Conservation (phyloP, 2,329 filamentous ascomycete genomes). For the Trichoderma citrinoviride region DNA sequence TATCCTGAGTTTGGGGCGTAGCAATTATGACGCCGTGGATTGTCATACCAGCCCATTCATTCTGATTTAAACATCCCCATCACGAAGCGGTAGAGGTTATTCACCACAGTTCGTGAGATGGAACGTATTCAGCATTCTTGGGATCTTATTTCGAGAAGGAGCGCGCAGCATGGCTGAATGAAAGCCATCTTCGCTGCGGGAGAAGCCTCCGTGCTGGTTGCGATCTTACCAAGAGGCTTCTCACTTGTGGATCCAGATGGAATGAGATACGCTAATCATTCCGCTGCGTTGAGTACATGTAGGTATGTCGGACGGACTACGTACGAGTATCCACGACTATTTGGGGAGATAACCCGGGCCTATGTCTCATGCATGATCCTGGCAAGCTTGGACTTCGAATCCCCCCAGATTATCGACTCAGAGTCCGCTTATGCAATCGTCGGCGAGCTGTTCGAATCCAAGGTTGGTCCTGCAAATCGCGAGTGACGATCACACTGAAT, state of each 20-base stretch:
- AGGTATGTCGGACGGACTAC: no score
- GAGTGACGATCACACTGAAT: neutral
- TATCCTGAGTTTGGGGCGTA: neutral
- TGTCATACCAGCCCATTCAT: neutral
- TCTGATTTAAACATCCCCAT: neutral
- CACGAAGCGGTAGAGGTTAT: neutral
- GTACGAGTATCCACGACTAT: no score
- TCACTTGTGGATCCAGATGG: neutral
- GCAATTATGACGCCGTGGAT: neutral
- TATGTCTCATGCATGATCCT: no score
- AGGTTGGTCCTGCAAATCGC: neutral
- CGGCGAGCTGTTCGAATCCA: no score
- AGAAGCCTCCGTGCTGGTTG: neutral
- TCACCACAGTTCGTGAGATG: neutral
- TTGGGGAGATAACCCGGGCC: no score
- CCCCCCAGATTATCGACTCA: no score
- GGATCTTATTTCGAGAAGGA: neutral
- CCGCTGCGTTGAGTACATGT: no score
- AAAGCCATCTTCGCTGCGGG: neutral
- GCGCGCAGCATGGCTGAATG: neutral
- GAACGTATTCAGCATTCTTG: neutral
- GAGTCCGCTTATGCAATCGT: no score
- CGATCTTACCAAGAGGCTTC: neutral
- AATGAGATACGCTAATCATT: neutral
- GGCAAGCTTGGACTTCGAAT: neutral